These are phyloP conservation scores for Nitzschia palea DNA, from an alignment of 108 stramenopile genomes.

Conservation along the genomic window DNA sequence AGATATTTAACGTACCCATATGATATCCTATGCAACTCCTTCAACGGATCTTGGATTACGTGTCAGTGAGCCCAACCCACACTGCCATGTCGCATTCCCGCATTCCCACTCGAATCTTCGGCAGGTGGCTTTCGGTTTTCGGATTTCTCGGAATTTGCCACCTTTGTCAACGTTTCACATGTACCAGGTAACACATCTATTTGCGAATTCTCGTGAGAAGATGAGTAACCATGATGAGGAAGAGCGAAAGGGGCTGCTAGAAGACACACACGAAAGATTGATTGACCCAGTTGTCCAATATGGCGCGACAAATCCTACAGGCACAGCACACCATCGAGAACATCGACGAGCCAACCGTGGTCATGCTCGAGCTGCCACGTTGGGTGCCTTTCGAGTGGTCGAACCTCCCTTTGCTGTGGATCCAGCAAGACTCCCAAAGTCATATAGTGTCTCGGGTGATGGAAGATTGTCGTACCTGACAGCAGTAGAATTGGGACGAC, in stretches of 20 bases:
- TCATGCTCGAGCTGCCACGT: slow-evolving; percentile 1
- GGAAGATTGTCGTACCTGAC: slow-evolving; percentile 49
- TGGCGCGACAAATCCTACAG: neutral
- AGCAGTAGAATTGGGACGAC: slow-evolving; percentile 76
- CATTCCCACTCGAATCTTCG: too few relatives aligned
- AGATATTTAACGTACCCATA: too few relatives aligned
- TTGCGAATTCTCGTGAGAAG: neutral
- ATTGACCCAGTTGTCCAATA: neutral
- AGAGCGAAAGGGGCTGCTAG: neutral
- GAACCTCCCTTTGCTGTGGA: neutral
- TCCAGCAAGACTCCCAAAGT: slow-evolving; percentile 32
- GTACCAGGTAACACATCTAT: too few relatives aligned
- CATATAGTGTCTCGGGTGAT: slow-evolving; percentile 58
- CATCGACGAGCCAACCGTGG: neutral
- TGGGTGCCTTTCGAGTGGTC: neutral
- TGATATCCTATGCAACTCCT: too few relatives aligned
- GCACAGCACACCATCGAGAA: neutral
- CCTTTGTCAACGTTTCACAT: too few relatives aligned
- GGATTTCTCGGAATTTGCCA: too few relatives aligned
- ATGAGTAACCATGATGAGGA: slow-evolving; percentile 1
- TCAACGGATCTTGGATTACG: too few relatives aligned
- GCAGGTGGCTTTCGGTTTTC: too few relatives aligned
- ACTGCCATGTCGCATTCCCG: too few relatives aligned
- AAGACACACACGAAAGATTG: neutral
- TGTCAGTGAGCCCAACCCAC: too few relatives aligned